Percentiles rank a stretch among this genome's conserved stretches.
phyloP scores from a whole-genome alignment of 1,284 basidiomycete genomes.

The Meira nashicola region DNA sequence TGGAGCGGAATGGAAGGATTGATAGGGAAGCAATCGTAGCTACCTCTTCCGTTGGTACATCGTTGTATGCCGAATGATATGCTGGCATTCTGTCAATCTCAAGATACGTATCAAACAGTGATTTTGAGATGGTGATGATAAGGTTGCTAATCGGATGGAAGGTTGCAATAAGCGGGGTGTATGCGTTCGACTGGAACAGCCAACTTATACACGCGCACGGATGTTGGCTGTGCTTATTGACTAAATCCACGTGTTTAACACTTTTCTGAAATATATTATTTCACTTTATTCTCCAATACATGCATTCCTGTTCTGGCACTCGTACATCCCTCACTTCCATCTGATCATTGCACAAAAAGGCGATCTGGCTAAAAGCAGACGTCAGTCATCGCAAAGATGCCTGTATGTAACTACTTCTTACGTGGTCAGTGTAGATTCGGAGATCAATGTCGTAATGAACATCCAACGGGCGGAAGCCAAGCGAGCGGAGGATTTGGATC shows the following conservation, averaged over 20 bases:
- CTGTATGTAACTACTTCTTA: slow-evolving; percentile 64
- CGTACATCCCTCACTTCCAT: no score
- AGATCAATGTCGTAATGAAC: slow-evolving; percentile 63
- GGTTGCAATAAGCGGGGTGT: no score
- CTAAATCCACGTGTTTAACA: no score
- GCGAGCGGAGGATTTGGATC: not conserved
- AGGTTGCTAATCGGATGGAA: not conserved
- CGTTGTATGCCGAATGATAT: slow-evolving; percentile 93
- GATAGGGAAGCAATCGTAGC: slow-evolving; percentile 84
- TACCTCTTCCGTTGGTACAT: slow-evolving; percentile 65
- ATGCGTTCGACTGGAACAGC: no score
- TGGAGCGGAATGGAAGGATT: slow-evolving; percentile 84
- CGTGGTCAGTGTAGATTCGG: slow-evolving; percentile 69
- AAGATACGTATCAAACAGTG: no score
- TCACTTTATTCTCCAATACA: no score
- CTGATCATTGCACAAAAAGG: no score
- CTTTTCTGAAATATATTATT: no score
- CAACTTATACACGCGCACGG: no score
- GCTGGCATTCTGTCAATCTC: slow-evolving; percentile 24
- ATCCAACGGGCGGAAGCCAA: not conserved
- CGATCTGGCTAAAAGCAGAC: no score
- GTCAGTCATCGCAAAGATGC: slow-evolving; percentile 20
- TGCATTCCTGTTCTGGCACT: no score
- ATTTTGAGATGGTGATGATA: not conserved
- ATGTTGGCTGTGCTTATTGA: no score